Evolutionary conservation across 1,284 basidiomycete genomes (phyloP).

Genomic region (Cutaneotrichosporon curvatum): DNA sequence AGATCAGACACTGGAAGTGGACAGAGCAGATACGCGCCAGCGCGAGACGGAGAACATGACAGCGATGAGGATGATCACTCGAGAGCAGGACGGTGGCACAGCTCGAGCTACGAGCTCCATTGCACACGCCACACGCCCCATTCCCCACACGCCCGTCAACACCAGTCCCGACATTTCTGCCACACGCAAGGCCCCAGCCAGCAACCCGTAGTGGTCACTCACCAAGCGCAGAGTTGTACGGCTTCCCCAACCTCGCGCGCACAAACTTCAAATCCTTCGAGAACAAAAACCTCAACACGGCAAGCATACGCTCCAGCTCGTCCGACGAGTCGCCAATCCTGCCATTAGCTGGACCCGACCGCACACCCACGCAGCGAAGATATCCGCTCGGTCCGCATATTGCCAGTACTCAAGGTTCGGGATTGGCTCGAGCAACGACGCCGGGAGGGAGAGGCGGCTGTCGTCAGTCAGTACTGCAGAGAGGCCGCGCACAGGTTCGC

Average conservation of each 20-base stretch:
- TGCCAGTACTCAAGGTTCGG: slow-evolving; percentile 95
- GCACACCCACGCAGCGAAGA: slow-evolving; percentile 77
- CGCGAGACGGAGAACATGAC: too few relatives aligned
- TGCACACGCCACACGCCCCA: too few relatives aligned
- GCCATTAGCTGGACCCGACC: not conserved
- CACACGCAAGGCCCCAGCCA: too few relatives aligned
- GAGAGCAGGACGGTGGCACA: too few relatives aligned
- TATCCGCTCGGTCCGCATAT: slow-evolving; percentile 85
- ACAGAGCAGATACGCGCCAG: too few relatives aligned
- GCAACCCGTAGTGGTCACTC: slow-evolving; percentile 7
- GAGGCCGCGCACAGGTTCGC: slow-evolving; percentile 64
- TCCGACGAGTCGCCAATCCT: slow-evolving; percentile 77
- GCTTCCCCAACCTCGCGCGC: slow-evolving; percentile 84
- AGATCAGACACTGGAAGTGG: too few relatives aligned
- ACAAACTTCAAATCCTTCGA: slow-evolving; percentile 95
- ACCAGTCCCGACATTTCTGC: too few relatives aligned
- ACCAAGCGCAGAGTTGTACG: slow-evolving; percentile 88
- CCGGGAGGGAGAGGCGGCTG: slow-evolving; percentile 64
- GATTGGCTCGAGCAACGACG: slow-evolving; percentile 80
- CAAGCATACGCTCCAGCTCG: slow-evolving; percentile 85
- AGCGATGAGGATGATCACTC: too few relatives aligned
- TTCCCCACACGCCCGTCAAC: too few relatives aligned
- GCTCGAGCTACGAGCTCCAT: too few relatives aligned
- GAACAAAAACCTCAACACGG: slow-evolving; percentile 78
- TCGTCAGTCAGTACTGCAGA: not conserved